Conservation (phyloP, 2,329 filamentous ascomycete genomes). For the Taxawa tesnikishii region DNA sequence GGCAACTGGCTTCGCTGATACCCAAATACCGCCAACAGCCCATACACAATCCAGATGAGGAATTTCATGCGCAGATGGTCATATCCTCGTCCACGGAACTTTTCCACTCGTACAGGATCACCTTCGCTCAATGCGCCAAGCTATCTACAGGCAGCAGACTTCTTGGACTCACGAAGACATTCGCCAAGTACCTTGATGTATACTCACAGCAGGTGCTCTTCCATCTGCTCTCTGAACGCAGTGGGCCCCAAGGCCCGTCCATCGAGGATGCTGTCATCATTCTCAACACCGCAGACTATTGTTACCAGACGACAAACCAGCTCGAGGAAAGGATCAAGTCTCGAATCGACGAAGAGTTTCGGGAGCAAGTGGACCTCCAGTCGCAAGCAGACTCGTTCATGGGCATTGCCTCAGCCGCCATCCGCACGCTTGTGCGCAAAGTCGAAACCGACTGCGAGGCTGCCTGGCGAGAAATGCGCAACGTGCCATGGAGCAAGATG, state of each 20-base stretch:
- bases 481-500: slow-evolving; percentile 88
- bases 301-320: slow-evolving; percentile 84
- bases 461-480: slow-evolving; percentile 93
- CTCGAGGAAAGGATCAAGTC: slow-evolving; percentile 90
- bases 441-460: slow-evolving; percentile 75
- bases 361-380: slow-evolving; percentile 69
- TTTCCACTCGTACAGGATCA: slow-evolving; percentile 92
- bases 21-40: slow-evolving; percentile 79
- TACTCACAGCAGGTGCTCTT: slow-evolving; percentile 90
- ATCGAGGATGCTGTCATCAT: slow-evolving; percentile 75
- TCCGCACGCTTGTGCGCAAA: slow-evolving; percentile 70
- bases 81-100: slow-evolving; percentile 91
- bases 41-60: slow-evolving; percentile 70
- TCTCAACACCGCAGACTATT: slow-evolving; percentile 94
- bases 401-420: slow-evolving; percentile 79
- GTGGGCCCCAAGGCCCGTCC: slow-evolving; percentile 41
- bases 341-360: slow-evolving; percentile 70
- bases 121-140: slow-evolving; percentile 88
- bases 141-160: slow-evolving; percentile 82
- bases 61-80: slow-evolving; percentile 81
- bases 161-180: slow-evolving; percentile 69
- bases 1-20: slow-evolving; percentile 67
- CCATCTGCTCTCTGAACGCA: slow-evolving; percentile 51
- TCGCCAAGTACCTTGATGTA: slow-evolving; percentile 88
- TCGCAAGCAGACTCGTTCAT: slow-evolving; percentile 92